phyloP scores from a whole-genome alignment of 139 green algal species.

The Pseudopediastrum boryanum region DNA sequence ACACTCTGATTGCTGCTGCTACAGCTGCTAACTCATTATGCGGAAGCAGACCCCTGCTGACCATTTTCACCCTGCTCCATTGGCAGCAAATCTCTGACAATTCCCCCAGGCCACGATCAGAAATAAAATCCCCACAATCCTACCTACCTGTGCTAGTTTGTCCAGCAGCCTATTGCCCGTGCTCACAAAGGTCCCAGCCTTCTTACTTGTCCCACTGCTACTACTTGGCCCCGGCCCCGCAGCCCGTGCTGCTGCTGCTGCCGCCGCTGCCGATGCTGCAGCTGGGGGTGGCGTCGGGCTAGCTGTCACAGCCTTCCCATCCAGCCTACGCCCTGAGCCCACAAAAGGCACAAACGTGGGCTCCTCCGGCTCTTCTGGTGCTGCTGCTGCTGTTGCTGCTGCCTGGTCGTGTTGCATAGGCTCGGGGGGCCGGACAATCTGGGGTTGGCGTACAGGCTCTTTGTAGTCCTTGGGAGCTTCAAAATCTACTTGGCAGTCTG shows the following conservation, averaged over 20 bases:
- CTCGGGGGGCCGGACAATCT: constrained; percentile 13
- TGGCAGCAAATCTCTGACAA: not conserved
- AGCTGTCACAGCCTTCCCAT: constrained; percentile 72
- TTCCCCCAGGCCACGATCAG: not conserved
- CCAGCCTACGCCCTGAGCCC: constrained; percentile 73
- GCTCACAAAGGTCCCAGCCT: constrained; percentile 71
- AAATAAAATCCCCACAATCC: not conserved
- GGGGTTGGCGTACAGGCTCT: constrained; percentile 67
- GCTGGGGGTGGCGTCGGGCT: not conserved
- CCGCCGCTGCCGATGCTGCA: not conserved
- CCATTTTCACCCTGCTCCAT: too few species aligned
- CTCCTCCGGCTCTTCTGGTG: constrained; percentile 47
- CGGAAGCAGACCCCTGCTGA: not conserved
- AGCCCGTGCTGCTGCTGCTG: not conserved
- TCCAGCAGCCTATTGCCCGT: constrained; percentile 72
- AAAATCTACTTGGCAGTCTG: constrained; percentile 97
- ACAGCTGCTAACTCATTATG: not conserved
- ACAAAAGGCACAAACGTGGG: constrained; percentile 82
- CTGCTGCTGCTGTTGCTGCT: constrained; percentile 23
- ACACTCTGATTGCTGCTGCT: constrained; percentile 11
- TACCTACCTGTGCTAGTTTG: constrained; percentile 55
- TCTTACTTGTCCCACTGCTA: constrained; percentile 32
- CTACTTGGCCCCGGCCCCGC: not conserved
- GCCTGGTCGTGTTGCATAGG: constrained; percentile 5
- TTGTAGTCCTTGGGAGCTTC: constrained; percentile 97